phyloP scores from a whole-genome alignment of 73 alveolate species.

The Diophrys sp. region DNA sequence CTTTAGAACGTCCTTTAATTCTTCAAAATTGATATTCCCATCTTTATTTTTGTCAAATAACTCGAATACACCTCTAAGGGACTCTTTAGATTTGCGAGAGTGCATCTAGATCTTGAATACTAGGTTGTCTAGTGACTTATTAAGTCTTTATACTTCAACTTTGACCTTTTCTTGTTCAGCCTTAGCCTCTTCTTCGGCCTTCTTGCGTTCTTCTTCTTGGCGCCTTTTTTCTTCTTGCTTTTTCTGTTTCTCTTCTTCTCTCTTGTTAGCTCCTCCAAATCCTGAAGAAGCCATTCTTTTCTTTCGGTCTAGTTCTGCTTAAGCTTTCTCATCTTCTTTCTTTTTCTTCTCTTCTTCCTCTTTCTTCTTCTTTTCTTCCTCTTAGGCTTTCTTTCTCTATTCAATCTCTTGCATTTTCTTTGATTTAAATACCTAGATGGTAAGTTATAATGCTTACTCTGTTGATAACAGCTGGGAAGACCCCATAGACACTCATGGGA shows the following conservation, averaged over 20 bases:
- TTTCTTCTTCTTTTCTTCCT: neutral
- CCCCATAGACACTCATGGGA: neutral
- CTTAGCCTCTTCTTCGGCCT: slow-evolving; percentile 5
- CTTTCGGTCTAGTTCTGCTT: neutral
- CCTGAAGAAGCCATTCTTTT: neutral
- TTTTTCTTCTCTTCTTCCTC: neutral
- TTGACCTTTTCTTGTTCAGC: slow-evolving; percentile 18
- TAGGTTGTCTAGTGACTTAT: slow-evolving; percentile 10
- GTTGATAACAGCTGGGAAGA: slow-evolving; percentile 4
- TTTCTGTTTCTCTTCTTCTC: neutral
- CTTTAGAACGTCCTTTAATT: slow-evolving; percentile 21
- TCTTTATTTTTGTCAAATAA: slow-evolving; percentile 36
- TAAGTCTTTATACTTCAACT: slow-evolving; percentile 26
- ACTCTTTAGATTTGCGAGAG: slow-evolving; percentile 34
- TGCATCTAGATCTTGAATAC: slow-evolving; percentile 30
- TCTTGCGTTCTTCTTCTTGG: slow-evolving; percentile 31
- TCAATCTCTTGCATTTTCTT: neutral
- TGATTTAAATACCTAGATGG: neutral
- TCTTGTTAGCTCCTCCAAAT: too few species aligned
- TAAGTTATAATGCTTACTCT: slow-evolving; percentile 3
- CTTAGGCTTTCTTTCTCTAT: neutral
- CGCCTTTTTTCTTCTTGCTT: slow-evolving; percentile 26
- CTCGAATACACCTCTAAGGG: slow-evolving; percentile 38
- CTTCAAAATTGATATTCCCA: slow-evolving; percentile 20
- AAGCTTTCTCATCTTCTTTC: neutral